These are phyloP conservation scores for Dalbergia oliveri DNA, from an alignment of 306 rosid genomes.

Conservation along the genomic window DNA sequence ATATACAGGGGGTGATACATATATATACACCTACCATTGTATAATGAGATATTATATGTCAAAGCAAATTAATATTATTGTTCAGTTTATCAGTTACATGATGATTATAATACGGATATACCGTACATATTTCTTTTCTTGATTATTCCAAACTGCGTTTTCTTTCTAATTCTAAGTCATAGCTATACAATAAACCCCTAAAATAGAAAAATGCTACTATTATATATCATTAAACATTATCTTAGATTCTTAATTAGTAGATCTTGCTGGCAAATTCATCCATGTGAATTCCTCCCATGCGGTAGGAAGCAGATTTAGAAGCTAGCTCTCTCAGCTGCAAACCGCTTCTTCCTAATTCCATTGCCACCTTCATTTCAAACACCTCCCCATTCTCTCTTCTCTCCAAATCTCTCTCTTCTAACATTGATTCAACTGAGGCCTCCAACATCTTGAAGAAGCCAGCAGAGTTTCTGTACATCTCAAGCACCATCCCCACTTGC, in stretches of 20 bases:
- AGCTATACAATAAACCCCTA: no score
- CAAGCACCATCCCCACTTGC: slow-evolving; percentile 41
- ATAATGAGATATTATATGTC: no score
- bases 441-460: slow-evolving; percentile 26
- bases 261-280: slow-evolving; percentile 49
- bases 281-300: slow-evolving; percentile 31
- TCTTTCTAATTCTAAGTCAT: no score
- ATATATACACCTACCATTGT: no score
- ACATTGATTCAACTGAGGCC: neutral
- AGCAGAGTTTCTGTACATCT: slow-evolving; percentile 35
- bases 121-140: no score
- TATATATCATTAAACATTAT: neutral
- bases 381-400: slow-evolving; percentile 43
- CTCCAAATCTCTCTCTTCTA: slow-evolving; percentile 22
- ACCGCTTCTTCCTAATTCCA: slow-evolving; percentile 42
- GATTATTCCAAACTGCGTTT: no score
- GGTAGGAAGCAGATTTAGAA: slow-evolving; percentile 23
- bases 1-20: no score
- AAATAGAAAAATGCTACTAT: no score
- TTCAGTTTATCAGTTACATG: no score
- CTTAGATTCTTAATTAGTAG: slow-evolving; percentile 1
- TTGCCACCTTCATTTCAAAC: slow-evolving; percentile 35
- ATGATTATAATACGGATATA: no score
- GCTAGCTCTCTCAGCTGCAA: slow-evolving; percentile 39
- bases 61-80: no score